Evolutionary conservation across 495 filamentous ascomycete genomes (phyloP).

Genomic region (Hypoxylon crocopeplum): DNA sequence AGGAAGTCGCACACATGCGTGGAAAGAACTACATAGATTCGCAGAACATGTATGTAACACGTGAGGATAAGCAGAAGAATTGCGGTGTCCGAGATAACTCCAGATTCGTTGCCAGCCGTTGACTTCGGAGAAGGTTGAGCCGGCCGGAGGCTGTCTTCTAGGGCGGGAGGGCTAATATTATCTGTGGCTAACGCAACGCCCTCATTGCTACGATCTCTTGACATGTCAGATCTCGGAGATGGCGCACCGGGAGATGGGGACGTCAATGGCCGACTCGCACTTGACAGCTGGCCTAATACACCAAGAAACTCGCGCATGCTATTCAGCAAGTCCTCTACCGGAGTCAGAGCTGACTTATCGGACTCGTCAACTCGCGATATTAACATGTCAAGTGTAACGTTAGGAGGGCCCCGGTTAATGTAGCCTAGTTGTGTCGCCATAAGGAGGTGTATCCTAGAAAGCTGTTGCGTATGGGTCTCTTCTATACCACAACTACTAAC

Average conservation of each 20-base stretch:
- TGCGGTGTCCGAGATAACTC: constrained; percentile 7
- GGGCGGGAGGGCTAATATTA: not conserved
- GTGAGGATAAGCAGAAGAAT: constrained; percentile 28
- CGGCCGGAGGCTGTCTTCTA: not conserved
- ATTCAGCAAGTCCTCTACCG: constrained; percentile 13
- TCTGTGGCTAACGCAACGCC: too few relatives aligned
- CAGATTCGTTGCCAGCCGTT: not conserved
- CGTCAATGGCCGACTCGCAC: not conserved
- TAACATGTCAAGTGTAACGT: constrained; percentile 10
- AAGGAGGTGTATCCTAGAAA: constrained; percentile 25
- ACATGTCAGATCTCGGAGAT: too few relatives aligned
- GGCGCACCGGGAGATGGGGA: not conserved
- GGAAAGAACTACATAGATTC: constrained; percentile 27
- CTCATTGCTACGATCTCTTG: too few relatives aligned
- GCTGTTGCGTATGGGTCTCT: constrained; percentile 14
- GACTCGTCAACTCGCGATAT: constrained; percentile 4
- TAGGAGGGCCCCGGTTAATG: constrained; percentile 8
- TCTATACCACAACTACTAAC: not conserved
- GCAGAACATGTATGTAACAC: constrained; percentile 29
- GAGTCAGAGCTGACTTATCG: not conserved
- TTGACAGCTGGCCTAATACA: constrained; percentile 11
- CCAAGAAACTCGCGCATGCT: constrained; percentile 22
- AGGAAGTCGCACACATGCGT: constrained; percentile 22
- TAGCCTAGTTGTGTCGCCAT: constrained; percentile 12
- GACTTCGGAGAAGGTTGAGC: not conserved